Evolutionary conservation across 352 stramenopile species (phyloP).

Genomic region (Globisporangium carolinianum): DNA sequence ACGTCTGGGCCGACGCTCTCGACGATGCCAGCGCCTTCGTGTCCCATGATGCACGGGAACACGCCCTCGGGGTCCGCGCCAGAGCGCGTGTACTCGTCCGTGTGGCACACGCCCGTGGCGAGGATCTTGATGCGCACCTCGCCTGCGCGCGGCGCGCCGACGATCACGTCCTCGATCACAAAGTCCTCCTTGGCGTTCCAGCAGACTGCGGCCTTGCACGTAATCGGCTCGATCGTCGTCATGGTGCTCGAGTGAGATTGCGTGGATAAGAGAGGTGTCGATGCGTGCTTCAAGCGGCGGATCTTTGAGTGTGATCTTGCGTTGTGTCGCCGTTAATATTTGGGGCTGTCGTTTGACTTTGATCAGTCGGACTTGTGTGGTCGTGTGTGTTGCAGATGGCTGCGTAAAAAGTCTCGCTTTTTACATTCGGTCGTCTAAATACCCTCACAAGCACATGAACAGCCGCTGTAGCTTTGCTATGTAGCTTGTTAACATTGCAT

Average conservation of each 20-base stretch:
- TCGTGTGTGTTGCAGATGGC: too few relatives aligned
- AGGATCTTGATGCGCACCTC: slow-evolving; percentile 84
- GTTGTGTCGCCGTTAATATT: too few relatives aligned
- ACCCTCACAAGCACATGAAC: too few relatives aligned
- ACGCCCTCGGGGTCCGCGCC: slow-evolving; percentile 69
- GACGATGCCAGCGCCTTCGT: slow-evolving; percentile 79
- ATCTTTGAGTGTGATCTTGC: too few relatives aligned
- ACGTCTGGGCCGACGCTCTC: slow-evolving; percentile 77
- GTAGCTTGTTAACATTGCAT: too few relatives aligned
- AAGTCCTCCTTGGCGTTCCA: slow-evolving; percentile 83
- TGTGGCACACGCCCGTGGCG: slow-evolving; percentile 83
- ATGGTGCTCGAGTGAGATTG: slow-evolving; percentile 15
- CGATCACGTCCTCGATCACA: slow-evolving; percentile 77
- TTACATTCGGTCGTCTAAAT: too few relatives aligned
- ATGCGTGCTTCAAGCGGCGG: too few relatives aligned
- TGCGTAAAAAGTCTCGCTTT: too few relatives aligned
- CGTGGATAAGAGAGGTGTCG: too few relatives aligned
- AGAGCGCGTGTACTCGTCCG: slow-evolving; percentile 83
- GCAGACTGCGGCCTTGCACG: slow-evolving; percentile 86
- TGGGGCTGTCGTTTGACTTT: too few relatives aligned
- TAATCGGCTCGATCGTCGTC: slow-evolving; percentile 65
- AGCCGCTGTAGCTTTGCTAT: too few relatives aligned
- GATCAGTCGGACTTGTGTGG: too few relatives aligned
- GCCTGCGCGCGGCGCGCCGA: slow-evolving; percentile 49
- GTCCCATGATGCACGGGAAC: slow-evolving; percentile 86